Evolutionary conservation across 192 early-diverging fungal genomes (phyloP), one percentile per base, ranked within the genome.

Genomic region (Coemansia sp.): DNA sequence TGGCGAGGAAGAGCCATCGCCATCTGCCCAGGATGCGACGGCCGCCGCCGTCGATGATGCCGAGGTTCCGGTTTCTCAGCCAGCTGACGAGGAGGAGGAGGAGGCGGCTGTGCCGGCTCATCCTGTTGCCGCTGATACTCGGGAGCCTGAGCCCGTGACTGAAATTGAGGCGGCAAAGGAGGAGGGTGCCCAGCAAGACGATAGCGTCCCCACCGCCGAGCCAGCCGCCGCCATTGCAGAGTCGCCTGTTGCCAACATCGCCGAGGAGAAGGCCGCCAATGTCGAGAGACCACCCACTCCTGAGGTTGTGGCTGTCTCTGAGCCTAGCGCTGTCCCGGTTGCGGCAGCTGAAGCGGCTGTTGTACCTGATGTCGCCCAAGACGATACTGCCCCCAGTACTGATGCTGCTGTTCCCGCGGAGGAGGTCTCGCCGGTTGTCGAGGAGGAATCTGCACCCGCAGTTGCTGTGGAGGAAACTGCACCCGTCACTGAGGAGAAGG

Each of bases 61-160:
- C 38, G 46, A 15, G 54, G 61, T 60, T 60, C 47, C 59, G 19
- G 37, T 40, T n/a, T 53, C 71, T 54, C 27, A 40, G 11, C 58
- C 59, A 19, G 42, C 66, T 57, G 65, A 39, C 17, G n/a, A n/a
- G n/a, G n/a, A n/a, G n/a, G n/a, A 74, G 12, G 62, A 37, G 51
- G 62, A 37, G 51, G 51, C 56, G 19, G 70, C 42, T 20, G 42
- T 42, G 14, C 32, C 42, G 1, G 42, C 65, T 39, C 38, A 27
- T 2, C 27, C 31, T 59, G 54, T 8, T 38, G 22, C 53, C 43
- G 64, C 64, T 35, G 15, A 37, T 20, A 58, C 42, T 32, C 7
- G 14, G 53, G 40, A 25, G 17, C 4, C 56, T 17, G 57, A 38
- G 37, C 39, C 19, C 10, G 57, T 36, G 32, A 46, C 22, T 27